Percentiles rank a stretch among this genome's conserved stretches.
These are phyloP conservation scores for Farysia itapuensis DNA, from an alignment of 1,284 basidiomycete genomes.

Conservation along the genomic window DNA sequence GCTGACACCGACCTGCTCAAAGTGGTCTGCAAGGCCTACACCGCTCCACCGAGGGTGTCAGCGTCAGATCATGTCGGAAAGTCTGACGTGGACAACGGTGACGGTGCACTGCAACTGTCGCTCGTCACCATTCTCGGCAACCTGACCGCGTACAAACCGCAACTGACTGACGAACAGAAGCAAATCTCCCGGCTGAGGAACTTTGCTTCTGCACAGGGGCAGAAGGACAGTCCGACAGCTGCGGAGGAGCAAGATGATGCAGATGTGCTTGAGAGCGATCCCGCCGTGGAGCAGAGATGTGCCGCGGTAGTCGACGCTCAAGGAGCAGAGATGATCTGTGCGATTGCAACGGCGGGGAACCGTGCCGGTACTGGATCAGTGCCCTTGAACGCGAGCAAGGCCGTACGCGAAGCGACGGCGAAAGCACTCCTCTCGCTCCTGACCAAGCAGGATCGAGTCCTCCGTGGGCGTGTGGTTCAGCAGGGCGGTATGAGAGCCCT, in stretches of 20 bases:
- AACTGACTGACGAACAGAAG: constrained; percentile 35
- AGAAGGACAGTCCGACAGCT: constrained; percentile 14
- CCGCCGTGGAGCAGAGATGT: constrained; percentile 19
- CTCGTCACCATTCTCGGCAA: constrained; percentile 39
- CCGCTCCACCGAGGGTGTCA: background rate
- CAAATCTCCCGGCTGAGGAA: constrained; percentile 42
- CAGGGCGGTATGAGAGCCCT: constrained; percentile 79
- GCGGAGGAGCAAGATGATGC: background rate
- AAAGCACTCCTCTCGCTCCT: constrained; percentile 22
- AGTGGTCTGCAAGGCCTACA: constrained; percentile 14
- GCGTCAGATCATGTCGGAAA: background rate
- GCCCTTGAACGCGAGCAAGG: constrained; percentile 19
- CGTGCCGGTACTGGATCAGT: background rate
- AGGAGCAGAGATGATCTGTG: constrained; percentile 28
- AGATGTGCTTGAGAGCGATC: constrained; percentile 4
- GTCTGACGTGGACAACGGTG: constrained; percentile 8
- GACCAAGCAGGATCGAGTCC: constrained; percentile 67
- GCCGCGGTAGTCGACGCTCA: constrained; percentile 33
- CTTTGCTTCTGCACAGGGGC: constrained; percentile 30
- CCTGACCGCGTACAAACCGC: constrained; percentile 35
- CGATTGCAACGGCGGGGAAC: constrained; percentile 16
- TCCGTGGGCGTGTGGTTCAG: constrained; percentile 77
- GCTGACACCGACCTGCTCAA: constrained; percentile 18
- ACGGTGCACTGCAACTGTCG: constrained; percentile 41
- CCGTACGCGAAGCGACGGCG: constrained; percentile 12